Evolutionary conservation across 176 grass and related monocot genomes (phyloP), one percentile per base, ranked within the genome.

Genomic region (Cenchrus purpureus): DNA sequence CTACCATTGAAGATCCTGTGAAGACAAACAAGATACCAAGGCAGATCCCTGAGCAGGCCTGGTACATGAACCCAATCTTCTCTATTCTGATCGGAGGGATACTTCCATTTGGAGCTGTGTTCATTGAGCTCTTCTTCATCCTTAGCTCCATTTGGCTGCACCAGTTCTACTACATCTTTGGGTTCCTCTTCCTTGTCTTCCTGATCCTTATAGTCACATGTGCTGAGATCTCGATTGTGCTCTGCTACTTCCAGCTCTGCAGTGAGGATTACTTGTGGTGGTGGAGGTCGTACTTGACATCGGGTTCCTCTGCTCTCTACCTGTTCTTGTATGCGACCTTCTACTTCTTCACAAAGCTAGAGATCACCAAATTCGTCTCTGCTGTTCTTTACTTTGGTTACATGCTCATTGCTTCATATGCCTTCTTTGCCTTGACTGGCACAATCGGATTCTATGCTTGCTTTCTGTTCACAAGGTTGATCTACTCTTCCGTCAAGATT

Each of bases 201-300:
- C 58, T 97, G 55, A 97, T 97, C 54, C 94, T 97, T 10, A 76
- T 97, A 2, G 87, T 97, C 22, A 97, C 94, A 63, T 97, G 92
- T 51, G 94, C 92, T 12, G 94, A 97, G 94, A 97, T 97, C 79
- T 93, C 94, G 4, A 92, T 97, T 55, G 94, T 97, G 46, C 87
- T 97, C 17, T 97, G 94, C 89, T 97, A 97, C 85, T 97, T 97
- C 87, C 92, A 97, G 86, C 83, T 97, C 40, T 97, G 94, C 92
- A 97, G 94, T 9, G 94, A 97, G 86, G 94, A 97, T n/a, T 97
- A 97, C 73, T 37, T 90, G 76, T 97, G 94, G 94, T 97, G 94
- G 94, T 97, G 94, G 94, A 85, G 94, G 49, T 94, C 94, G 19
- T 97, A 97, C 73, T 52, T 97, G 61, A 97, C 94, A 58, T 92